Percentiles rank a stretch among this genome's conserved stretches.
Evolutionary conservation across 2,329 filamentous ascomycete genomes (phyloP).

Genomic region (Phymatotrichopsis omnivora): DNA sequence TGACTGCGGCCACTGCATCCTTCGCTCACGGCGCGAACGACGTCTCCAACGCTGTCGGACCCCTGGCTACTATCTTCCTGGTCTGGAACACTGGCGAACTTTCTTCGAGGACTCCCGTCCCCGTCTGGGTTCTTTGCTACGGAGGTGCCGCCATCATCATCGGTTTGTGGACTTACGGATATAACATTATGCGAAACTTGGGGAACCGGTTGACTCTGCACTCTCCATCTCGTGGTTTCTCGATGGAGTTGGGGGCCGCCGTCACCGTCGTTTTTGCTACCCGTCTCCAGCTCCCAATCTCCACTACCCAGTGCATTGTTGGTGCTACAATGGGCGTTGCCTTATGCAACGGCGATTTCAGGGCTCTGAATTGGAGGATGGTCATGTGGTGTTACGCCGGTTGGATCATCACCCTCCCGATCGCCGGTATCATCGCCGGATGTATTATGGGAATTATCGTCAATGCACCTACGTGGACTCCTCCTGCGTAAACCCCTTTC

Average conservation of each 20-base stretch:
- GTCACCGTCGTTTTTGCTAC: conserved; percentile 56
- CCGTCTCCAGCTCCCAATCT: conserved; percentile 51
- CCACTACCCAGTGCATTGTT: conserved; percentile 55
- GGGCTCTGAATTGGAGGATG: conserved; percentile 54
- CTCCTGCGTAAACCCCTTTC: too few relatives aligned
- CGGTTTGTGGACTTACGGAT: conserved; percentile 53
- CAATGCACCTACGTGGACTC: conserved; percentile 48
- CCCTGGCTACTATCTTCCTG: conserved; percentile 52
- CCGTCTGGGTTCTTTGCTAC: conserved; percentile 50
- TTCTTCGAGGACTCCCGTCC: conserved; percentile 42
- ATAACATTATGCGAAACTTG: conserved; percentile 54
- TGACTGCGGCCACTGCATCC: conserved; percentile 61
- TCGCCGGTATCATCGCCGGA: conserved; percentile 48
- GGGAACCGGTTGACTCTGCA: conserved; percentile 55
- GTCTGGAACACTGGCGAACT: conserved; percentile 47
- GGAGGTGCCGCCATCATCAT: conserved; percentile 45
- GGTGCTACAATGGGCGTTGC: conserved; percentile 54
- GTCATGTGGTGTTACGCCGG: conserved; percentile 50
- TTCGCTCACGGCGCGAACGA: conserved; percentile 64
- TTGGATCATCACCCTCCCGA: conserved; percentile 52
- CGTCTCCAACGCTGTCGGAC: conserved; percentile 53
- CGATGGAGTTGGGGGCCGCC: conserved; percentile 51
- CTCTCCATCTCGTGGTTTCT: conserved; percentile 50
- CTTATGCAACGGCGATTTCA: conserved; percentile 49
- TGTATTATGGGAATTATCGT: conserved; percentile 53